Conservation (phyloP, 2,329 filamentous ascomycete species). For the Fusarium sp. region DNA sequence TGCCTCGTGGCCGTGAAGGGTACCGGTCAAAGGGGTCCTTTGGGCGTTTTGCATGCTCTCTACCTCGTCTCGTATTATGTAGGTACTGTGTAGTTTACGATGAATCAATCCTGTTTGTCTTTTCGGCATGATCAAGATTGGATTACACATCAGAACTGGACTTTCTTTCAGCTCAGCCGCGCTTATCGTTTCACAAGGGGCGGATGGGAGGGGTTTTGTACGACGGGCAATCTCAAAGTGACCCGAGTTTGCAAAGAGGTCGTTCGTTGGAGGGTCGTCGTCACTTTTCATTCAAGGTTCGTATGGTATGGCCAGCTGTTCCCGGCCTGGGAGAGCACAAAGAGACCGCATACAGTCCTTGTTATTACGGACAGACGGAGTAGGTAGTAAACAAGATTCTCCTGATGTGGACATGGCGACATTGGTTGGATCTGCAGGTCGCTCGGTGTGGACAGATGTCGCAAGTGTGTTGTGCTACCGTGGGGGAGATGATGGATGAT, state of each 20-base stretch:
- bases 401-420: conserved; percentile 24
- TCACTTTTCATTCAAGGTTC: neutral
- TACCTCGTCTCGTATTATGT: too few relatives aligned
- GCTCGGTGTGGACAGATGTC: conserved; percentile 23
- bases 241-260: conserved; percentile 19
- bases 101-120: neutral
- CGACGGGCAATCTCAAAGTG: conserved; percentile 15
- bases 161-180: neutral
- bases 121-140: too few relatives aligned
- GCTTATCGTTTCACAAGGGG: conserved; percentile 8
- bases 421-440: conserved; percentile 30
- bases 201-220: neutral
- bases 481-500: neutral
- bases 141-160: too few relatives aligned
- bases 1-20: conserved; percentile 17
- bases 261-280: neutral
- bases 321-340: conserved; percentile 9
- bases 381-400: conserved; percentile 19
- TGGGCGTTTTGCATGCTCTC: neutral
- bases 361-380: neutral
- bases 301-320: too few relatives aligned
- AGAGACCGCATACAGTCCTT: conserved; percentile 7
- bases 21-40: conserved; percentile 2
- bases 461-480: conserved; percentile 26
- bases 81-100: neutral